A percentile compares a stretch with the other conserved stretches of the same genome.
phyloP scores from a whole-genome alignment of 2,329 filamentous ascomycete species.

The Sphaerulina musiva region DNA sequence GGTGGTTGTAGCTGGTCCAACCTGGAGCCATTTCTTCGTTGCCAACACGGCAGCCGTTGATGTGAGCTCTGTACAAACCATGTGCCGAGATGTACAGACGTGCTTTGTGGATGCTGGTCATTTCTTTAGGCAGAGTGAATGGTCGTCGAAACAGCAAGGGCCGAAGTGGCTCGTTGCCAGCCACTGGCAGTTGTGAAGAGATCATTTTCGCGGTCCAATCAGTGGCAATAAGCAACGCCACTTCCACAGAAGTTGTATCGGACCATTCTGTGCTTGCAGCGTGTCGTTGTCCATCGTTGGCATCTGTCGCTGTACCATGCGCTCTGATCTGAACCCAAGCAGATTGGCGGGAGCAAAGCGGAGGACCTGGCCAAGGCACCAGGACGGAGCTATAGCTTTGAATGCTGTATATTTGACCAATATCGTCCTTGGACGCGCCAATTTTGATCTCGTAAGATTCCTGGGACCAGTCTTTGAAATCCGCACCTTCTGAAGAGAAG shows the following conservation, averaged over 20 bases:
- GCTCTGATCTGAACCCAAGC: slow-evolving; percentile 1
- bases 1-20: slow-evolving; percentile 47
- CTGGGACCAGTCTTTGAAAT: not conserved
- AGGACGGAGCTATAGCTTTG: not conserved
- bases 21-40: slow-evolving; percentile 42
- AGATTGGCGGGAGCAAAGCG: not conserved
- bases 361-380: slow-evolving; percentile 3
- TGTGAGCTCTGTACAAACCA: slow-evolving; percentile 17
- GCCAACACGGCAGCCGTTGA: slow-evolving; percentile 43
- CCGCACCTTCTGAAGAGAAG: not conserved
- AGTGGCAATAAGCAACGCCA: not conserved
- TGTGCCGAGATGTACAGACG: slow-evolving; percentile 6
- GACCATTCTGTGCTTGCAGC: not conserved
- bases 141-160: not conserved
- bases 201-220: slow-evolving; percentile 3
- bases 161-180: not conserved
- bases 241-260: not conserved
- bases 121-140: not conserved
- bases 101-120: not conserved
- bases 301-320: not conserved
- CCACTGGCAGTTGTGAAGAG: not conserved
- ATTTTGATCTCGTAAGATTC: slow-evolving; percentile 3
- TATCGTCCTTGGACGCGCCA: not conserved
- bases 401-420: not conserved
- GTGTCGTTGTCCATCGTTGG: not conserved